Evolutionary conservation across 2,329 filamentous ascomycete species (phyloP), one percentile per base, ranked within the genome.

Genomic region (Fusarium sp.): DNA sequence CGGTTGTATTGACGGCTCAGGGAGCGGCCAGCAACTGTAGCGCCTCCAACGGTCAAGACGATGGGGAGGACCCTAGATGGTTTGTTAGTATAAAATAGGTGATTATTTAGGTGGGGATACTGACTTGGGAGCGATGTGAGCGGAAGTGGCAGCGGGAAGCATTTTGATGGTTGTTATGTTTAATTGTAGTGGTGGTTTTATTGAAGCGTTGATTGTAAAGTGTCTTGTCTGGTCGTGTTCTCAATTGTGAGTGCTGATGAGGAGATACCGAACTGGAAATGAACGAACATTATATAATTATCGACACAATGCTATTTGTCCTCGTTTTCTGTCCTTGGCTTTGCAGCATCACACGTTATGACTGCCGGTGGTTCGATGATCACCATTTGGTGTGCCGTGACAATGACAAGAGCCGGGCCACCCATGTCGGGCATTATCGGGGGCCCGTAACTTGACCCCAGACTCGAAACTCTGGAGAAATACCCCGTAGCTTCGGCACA

Each of bases 301-400:
- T 30, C 36, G 26, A 45, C 12, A 6, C 50, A 57, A 42, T 44
- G 5, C 12, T 7, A 51, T 20, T 35, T 57, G 55, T 55, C 54
- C 59, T 71, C 42, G 60, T 47, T 60, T 66, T 24, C 41, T 42
- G 17, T 53, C 26, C 59, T 36, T 38, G 53, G 47, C 26, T n/a
- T 42, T 22, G 11, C 45, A 28, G 45, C 50, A 65, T 74, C 63
- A 66, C 69, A 69, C 64, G 75, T 77, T 75, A 50, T 73, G 47
- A 76, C 53, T 63, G 60, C 69, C 42, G 42, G 70, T 77, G 75
- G 75, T 66, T 69, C 75, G 75, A 77, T 71, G 47, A 74, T 77
- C 56, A 72, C 55, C 70, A 53, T 68, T 70, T 30, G 42, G 26
- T 70, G 66, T 70, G 48, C 63, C 48, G 66, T 67, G 69, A 74